Evolutionary conservation across 345 rosid genomes (phyloP), one percentile per base, ranked within the genome.

Genomic region (Adansonia digitata): DNA sequence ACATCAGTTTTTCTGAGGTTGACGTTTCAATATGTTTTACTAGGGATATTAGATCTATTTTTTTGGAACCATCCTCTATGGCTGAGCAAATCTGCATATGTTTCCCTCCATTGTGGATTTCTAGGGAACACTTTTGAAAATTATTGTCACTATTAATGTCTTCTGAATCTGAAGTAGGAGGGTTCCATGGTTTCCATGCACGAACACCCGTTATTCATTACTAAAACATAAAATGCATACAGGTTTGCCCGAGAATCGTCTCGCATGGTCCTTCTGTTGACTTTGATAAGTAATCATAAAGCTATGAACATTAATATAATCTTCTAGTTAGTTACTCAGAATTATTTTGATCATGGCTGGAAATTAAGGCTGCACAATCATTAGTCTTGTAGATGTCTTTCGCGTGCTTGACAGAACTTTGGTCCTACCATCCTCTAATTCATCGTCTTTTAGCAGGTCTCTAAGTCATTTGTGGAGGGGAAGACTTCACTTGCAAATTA

Each of bases 381-480:
- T 31, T 48, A 15, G 62, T 59, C n/a, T 59, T 7, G 2, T 57
- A 12, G 35, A 27, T 57, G 18, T 27, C 8, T 27, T 27, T 57
- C 18, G 5, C 37, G 2, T 12, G 67, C 74, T 49, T 29, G 45
- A 40, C 40, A 17, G 73, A 64, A 29, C 43, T 70, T 34, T n/a
- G n/a, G n/a, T 55, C 26, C 34, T 34, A 67, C 14, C 61, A 11
- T 45, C 39, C 22, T 45, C 71, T 26, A 18, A 72, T 74, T 79
- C 20, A 53, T 63, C 56, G 71, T 80, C 74, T 75, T 40, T 68
- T 75, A 29, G 40, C 86, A 91, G 97, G 86, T 81, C 70, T 88
- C 92, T 20, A 85, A 80, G 83, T 79, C 88, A 77, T 86, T 85
- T 82, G 72, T 86, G 56, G 88, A 91, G 78, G 89, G 87, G 45